Evolutionary conservation across 805 yeast genomes (phyloP), one percentile per base, ranked within the genome.

Genomic region (Zygotorulaspora chibaensis): DNA sequence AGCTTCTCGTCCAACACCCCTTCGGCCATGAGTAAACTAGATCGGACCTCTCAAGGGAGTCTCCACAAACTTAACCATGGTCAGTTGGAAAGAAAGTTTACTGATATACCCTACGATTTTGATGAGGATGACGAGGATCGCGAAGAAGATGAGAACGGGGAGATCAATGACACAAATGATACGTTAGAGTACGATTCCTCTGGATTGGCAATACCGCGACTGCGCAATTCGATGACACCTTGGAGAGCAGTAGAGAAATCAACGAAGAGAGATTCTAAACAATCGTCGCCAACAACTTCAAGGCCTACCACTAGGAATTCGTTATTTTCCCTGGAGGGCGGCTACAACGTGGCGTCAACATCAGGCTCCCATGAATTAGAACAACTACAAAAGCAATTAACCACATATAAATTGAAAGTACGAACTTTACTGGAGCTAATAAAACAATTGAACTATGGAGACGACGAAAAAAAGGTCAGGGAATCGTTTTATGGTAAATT

Each of bases 321-420:
- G n/a, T 46, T 54, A 15, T 55, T 56, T 23, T 54, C 56, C 4
- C 43, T 42, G 13, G 51, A 49, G 26, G 51, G 49, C 12, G 47
- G 51, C 3, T 44, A 38, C 20, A 47, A 46, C 3, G 40, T 35
- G 10, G 47, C 52, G n/a, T 43, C 57, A 1, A 43, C 50, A 12
- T 38, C 54, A 2, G 52, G 52, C 6, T 45, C 52, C 9, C 39
- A 40, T 16, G 75, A 71, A 47, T 51, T 70, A 25, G 71, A 69
- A 43, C 60, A 61, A n/a, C 48, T 76, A 38, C 61, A 69, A 41
- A 60, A 61, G 38, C 73, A 75, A 40, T 50, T 77, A 11, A 74
- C 74, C 9, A 64, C 66, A 10, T 66, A 73, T 30, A 73, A 70
- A 47, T 61, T 66, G 17, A 70, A 63, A 42, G 59, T 65, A 3